A percentile compares a stretch with the other conserved stretches of the same genome.
phyloP scores from a whole-genome alignment of 768 basidiomycete genomes.

The Tephrocybe sp. region DNA sequence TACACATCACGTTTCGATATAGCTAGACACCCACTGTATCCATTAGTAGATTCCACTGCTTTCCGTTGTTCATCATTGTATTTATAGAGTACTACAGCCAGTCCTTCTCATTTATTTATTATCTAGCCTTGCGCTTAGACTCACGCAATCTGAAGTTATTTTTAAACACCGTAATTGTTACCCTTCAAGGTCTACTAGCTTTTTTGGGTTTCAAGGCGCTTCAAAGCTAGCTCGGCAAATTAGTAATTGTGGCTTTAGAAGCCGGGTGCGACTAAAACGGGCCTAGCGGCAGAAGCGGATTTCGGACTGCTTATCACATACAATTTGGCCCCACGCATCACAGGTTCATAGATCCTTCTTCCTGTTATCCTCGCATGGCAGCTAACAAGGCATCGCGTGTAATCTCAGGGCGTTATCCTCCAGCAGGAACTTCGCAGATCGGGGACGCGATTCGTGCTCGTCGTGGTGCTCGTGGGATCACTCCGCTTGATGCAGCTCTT shows the following conservation, averaged over 20 bases:
- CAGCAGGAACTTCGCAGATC: conserved; percentile 39
- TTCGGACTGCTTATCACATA: background rate
- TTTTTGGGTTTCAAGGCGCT: no score
- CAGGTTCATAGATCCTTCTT: background rate
- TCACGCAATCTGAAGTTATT: no score
- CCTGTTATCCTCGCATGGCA: conserved; percentile 2
- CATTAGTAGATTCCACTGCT: background rate
- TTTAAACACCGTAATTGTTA: no score
- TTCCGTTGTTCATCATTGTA: background rate
- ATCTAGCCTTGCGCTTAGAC: no score
- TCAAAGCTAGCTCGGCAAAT: no score
- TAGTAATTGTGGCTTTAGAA: no score
- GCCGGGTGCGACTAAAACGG: background rate
- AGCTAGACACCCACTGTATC: background rate
- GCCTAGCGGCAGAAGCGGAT: background rate
- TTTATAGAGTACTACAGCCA: no score
- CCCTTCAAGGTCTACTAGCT: no score
- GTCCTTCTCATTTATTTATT: no score
- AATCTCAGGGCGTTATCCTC: conserved; percentile 44
- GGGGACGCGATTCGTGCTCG: conserved; percentile 51
- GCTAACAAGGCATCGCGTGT: conserved; percentile 32
- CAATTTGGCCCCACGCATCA: background rate
- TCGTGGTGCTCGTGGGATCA: conserved; percentile 48
- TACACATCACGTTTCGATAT: background rate
- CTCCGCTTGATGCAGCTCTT: conserved; percentile 48